Evolutionary conservation across 768 basidiomycete species (phyloP), one percentile per base, ranked within the genome.

Genomic region (Dentipellis fragilis): DNA sequence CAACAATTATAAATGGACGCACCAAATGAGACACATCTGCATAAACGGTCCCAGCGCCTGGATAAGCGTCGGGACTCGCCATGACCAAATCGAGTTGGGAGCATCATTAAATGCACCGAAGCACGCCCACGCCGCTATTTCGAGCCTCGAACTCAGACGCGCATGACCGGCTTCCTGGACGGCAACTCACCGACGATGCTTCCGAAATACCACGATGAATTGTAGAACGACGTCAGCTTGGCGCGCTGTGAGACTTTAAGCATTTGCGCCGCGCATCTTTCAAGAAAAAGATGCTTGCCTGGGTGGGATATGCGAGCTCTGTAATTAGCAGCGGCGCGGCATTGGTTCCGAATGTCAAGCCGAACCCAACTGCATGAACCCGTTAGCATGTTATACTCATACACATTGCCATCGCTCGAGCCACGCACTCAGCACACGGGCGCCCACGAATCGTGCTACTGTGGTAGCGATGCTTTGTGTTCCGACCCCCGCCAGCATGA

Each of bases 131-230:
- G 74, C 71, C 42, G 75, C 73, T 73, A 47, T 48, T 38, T 21
- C 17, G 54, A 38, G 16, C 29, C 3, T 29, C 29, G 21, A 14
- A 12, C 7, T 23, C 12, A 19, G 12, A 49, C n/a, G 48, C 37
- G 17, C 29, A 49, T 49, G 48, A 51, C 46, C 29, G 29, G 29
- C 29, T 29, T 51, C 4, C 55, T 52, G 54, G 50, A 57, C 49
- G 49, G 40, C 40, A n/a, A 78, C 58, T 54, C 49, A 65, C 81
- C 80, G 39, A 82, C 67, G 56, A 87, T 82, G 57, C 83, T 83
- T 10, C 88, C 87, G 37, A 84, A 62, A 66, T 89, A 89, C 87
- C 87, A 89, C 50, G 75, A 77, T 0, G 83, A 75, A 68, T 89
- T 89, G 67, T 83, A 88, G 55, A 83, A 65, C 10, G 83, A 78